A percentile compares a stretch with the other conserved stretches of the same genome.
Conservation (phyloP, 768 basidiomycete genomes). For the Mrakia frigida region DNA sequence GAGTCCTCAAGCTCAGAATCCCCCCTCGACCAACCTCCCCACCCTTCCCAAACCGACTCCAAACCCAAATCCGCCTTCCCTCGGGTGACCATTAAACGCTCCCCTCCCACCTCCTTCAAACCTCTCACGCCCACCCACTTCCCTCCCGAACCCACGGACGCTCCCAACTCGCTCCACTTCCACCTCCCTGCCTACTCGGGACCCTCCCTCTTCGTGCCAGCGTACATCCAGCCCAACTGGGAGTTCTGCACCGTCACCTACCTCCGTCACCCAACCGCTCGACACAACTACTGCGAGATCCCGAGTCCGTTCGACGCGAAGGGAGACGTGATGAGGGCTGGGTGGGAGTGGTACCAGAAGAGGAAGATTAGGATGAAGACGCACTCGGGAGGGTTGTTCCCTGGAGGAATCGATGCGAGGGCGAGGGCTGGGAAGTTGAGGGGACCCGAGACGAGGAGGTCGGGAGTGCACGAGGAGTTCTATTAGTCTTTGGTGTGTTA, state of each 20-base stretch:
- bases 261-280: constrained; percentile 90
- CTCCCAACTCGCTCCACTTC: constrained; percentile 53
- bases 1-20: neutral
- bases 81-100: neutral
- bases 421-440: constrained; percentile 2
- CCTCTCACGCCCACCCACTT: constrained; percentile 27
- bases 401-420: constrained; percentile 31
- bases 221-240: constrained; percentile 81
- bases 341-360: constrained; percentile 84
- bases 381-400: constrained; percentile 21
- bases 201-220: constrained; percentile 88
- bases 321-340: constrained; percentile 80
- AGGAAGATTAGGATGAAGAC: constrained; percentile 27
- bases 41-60: neutral
- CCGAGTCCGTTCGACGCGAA: constrained; percentile 95
- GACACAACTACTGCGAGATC: constrained; percentile 85
- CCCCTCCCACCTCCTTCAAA: neutral
- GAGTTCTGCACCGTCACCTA: constrained; percentile 84
- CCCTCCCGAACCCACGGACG: constrained; percentile 20
- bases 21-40: neutral
- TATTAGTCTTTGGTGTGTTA: constrained; percentile 30
- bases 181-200: constrained; percentile 78
- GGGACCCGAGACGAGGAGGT: constrained; percentile 22
- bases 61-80: neutral
- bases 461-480: constrained; percentile 30